These are phyloP conservation scores for Solanum gandarillasii DNA, from an alignment of 257 asterid species.

Conservation along the genomic window DNA sequence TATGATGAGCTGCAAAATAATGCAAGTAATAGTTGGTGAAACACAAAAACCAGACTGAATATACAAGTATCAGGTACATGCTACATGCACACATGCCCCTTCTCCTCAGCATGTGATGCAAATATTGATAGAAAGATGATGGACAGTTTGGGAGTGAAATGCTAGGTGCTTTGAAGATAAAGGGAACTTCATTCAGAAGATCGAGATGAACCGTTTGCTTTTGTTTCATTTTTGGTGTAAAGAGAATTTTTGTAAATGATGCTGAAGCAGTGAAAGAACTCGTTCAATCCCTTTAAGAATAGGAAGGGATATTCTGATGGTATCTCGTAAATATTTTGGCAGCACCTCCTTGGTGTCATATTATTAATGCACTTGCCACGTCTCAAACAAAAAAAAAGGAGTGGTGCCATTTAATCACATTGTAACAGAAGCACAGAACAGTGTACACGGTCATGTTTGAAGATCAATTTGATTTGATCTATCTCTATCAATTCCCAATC, in stretches of 20 bases:
- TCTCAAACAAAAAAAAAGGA: not conserved
- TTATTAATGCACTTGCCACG: not conserved
- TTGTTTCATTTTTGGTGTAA: not conserved
- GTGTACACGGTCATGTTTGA: not conserved
- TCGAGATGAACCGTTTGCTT: not conserved
- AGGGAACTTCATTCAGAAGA: not conserved
- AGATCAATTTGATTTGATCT: not conserved
- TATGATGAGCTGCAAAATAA: not conserved
- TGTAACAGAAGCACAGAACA: not conserved
- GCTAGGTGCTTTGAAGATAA: not conserved
- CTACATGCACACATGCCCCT: not conserved
- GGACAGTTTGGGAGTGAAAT: not conserved
- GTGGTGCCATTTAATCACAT: not conserved
- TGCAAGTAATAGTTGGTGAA: not conserved
- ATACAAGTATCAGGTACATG: not conserved
- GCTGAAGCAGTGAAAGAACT: not conserved
- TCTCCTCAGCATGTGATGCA: not conserved
- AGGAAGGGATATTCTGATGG: not conserved
- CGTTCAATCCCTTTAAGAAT: not conserved
- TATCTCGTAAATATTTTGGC: not conserved
- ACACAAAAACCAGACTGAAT: not conserved
- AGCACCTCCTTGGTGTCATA: no score
- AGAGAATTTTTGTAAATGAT: not conserved
- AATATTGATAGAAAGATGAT: not conserved
- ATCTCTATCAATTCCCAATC: not conserved